These are phyloP conservation scores for Plasmopara halstedii DNA, from an alignment of 352 stramenopile genomes.

Conservation along the genomic window DNA sequence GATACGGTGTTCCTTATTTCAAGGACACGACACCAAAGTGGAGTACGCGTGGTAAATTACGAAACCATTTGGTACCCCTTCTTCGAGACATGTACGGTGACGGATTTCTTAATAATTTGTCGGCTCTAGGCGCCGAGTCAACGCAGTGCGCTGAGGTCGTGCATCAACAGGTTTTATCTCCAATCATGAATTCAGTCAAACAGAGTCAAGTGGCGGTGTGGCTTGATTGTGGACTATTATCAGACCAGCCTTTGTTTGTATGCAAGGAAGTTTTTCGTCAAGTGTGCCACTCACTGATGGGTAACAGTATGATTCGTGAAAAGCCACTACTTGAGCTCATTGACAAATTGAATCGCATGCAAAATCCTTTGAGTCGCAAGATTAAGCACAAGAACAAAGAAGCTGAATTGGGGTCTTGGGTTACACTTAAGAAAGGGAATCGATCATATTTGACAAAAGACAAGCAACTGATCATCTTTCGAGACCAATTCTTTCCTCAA, in stretches of 20 bases:
- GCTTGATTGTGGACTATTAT: slow-evolving; percentile 51
- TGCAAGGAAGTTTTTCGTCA: slow-evolving; percentile 84
- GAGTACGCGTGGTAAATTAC: slow-evolving; percentile 95
- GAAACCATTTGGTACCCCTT: slow-evolving; percentile 91
- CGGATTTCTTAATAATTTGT: slow-evolving; percentile 78
- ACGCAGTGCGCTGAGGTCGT: slow-evolving; percentile 72
- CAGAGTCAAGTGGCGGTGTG: slow-evolving; percentile 61
- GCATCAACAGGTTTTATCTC: slow-evolving; percentile 39
- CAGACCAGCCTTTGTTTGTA: slow-evolving; percentile 67
- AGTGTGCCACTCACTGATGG: slow-evolving; percentile 73
- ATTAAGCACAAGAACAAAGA: slow-evolving; percentile 36
- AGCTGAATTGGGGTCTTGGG: slow-evolving; percentile 49
- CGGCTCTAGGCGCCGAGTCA: slow-evolving; percentile 68
- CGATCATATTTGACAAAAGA: slow-evolving; percentile 66
- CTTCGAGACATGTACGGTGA: slow-evolving; percentile 94
- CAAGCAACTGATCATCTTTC: slow-evolving; percentile 69
- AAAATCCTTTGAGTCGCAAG: slow-evolving; percentile 15
- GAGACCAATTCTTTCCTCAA: slow-evolving; percentile 58
- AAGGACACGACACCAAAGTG: slow-evolving; percentile 96
- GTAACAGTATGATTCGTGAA: slow-evolving; percentile 79
- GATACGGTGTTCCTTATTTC: slow-evolving; percentile 95
- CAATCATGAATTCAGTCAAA: slow-evolving; percentile 53
- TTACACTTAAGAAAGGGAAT: slow-evolving; percentile 81
- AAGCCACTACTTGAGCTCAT: slow-evolving; percentile 76
- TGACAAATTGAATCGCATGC: slow-evolving; percentile 48